phyloP scores from a whole-genome alignment of 1,284 basidiomycete species.

The Takashimella tepidaria region DNA sequence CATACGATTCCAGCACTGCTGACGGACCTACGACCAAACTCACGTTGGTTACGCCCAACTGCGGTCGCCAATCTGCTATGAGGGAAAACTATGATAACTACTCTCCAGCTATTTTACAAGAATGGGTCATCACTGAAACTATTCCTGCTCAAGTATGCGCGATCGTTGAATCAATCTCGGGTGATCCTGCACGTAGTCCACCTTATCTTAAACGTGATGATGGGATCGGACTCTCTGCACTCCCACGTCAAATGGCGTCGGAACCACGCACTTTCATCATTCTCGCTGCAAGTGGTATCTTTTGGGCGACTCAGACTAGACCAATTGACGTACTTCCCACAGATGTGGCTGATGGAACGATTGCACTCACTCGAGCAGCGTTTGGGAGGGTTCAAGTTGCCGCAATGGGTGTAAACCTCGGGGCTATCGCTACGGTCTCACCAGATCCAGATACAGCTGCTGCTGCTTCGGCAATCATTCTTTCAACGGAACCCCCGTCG shows the following conservation, averaged over 20 bases:
- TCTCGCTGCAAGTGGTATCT: slow-evolving; percentile 36
- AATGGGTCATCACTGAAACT: slow-evolving; percentile 49
- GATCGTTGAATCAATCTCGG: slow-evolving; percentile 52
- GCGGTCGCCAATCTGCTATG: slow-evolving; percentile 31
- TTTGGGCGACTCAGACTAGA: slow-evolving; percentile 28
- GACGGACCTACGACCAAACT: slow-evolving; percentile 21
- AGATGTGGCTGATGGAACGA: slow-evolving; percentile 33
- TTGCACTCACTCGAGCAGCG: slow-evolving; percentile 18
- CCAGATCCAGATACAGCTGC: slow-evolving; percentile 24
- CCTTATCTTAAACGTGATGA: slow-evolving; percentile 14
- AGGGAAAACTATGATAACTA: slow-evolving; percentile 35
- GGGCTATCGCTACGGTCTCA: slow-evolving; percentile 14
- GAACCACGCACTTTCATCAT: slow-evolving; percentile 35
- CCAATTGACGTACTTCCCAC: slow-evolving; percentile 39
- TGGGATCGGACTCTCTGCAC: slow-evolving; percentile 27
- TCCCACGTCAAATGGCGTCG: slow-evolving; percentile 28
- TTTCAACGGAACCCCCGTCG: slow-evolving; percentile 25
- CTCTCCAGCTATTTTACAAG: slow-evolving; percentile 24
- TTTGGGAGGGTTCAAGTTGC: slow-evolving; percentile 38
- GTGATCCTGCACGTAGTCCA: slow-evolving; percentile 22
- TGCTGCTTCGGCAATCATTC: slow-evolving; percentile 27
- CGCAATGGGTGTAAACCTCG: slow-evolving; percentile 38
- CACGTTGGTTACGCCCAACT: slow-evolving; percentile 27
- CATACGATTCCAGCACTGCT: slow-evolving; percentile 14
- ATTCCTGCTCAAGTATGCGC: slow-evolving; percentile 79